Conservation (phyloP, 2,329 filamentous ascomycete species). For the Xylariaceae sp. region DNA sequence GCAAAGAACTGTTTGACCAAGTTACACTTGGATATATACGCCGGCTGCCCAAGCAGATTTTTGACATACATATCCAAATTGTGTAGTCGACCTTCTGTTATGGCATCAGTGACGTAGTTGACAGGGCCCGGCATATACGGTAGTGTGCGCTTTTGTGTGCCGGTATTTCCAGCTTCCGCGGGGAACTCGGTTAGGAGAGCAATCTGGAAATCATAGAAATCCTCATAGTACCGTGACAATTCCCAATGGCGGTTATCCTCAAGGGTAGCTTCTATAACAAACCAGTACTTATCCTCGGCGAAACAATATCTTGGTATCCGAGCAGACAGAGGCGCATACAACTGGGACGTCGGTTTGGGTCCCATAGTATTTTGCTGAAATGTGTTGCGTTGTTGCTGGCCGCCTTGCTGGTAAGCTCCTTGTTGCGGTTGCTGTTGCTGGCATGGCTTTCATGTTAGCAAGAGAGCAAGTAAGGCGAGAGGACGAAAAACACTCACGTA, state of each 20-base stretch:
- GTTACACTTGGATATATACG: slow-evolving; percentile 78
- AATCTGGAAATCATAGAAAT: slow-evolving; percentile 99
- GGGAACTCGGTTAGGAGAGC: slow-evolving; percentile 89
- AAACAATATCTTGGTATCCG: slow-evolving; percentile 92
- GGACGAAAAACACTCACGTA: slow-evolving; percentile 20
- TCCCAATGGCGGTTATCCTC: slow-evolving; percentile 93
- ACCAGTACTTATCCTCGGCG: slow-evolving; percentile 98
- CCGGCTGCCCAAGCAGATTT: slow-evolving; percentile 76
- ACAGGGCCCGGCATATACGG: slow-evolving; percentile 98
- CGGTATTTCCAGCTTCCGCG: slow-evolving; percentile 83
- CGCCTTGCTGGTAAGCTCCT: slow-evolving; percentile 28
- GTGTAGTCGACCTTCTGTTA: slow-evolving; percentile 86
- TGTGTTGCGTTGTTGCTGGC: slow-evolving; percentile 39
- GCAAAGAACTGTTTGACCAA: slow-evolving; percentile 89
- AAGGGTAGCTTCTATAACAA: slow-evolving; percentile 86
- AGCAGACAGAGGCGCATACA: slow-evolving; percentile 75
- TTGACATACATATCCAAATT: slow-evolving; percentile 96
- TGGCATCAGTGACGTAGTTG: slow-evolving; percentile 95
- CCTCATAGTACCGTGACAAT: slow-evolving; percentile 90
- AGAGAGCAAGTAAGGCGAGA: background rate
- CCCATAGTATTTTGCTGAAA: slow-evolving; percentile 37
- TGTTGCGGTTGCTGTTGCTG: slow-evolving; percentile 30
- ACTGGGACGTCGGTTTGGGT: slow-evolving; percentile 45
- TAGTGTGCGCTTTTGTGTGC: slow-evolving; percentile 71
- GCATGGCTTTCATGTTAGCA: slow-evolving; percentile 15